These are phyloP conservation scores for Condylostoma magnum DNA, from an alignment of 169 alveolate genomes.

Conservation along the genomic window DNA sequence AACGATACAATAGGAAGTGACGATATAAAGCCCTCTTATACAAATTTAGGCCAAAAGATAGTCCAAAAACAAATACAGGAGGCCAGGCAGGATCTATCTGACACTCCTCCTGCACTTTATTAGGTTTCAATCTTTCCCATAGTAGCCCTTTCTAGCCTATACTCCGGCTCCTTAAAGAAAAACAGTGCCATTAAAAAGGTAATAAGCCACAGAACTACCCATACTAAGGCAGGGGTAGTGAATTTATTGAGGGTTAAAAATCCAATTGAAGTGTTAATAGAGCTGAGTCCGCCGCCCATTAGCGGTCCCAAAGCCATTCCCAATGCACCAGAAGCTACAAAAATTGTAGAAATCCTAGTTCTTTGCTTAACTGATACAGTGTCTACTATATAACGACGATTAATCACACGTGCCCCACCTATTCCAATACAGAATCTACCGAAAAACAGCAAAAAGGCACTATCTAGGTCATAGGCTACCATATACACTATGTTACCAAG, in stretches of 20 bases:
- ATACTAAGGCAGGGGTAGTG: conserved; percentile 40
- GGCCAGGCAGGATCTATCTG: background rate
- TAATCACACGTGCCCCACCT: conserved; percentile 48
- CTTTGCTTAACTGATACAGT: conserved; percentile 13
- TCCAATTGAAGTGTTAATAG: background rate
- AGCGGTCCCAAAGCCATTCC: conserved; percentile 49
- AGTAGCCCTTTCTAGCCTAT: too few relatives aligned
- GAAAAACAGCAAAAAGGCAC: background rate
- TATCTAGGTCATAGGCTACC: conserved; percentile 25
- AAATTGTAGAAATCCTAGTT: conserved; percentile 39
- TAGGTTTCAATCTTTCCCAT: conserved; percentile 22
- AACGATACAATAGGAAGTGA: conserved; percentile 40
- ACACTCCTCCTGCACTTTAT: background rate
- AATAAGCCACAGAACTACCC: conserved; percentile 34
- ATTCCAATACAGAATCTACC: conserved; percentile 39
- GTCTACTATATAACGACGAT: conserved; percentile 42
- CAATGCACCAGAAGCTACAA: conserved; percentile 42
- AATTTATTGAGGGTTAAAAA: background rate
- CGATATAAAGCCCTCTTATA: conserved; percentile 33
- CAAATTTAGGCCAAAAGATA: conserved; percentile 8
- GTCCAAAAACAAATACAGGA: background rate
- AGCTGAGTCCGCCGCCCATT: conserved; percentile 16
- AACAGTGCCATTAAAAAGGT: conserved; percentile 20
- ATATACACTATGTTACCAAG: conserved; percentile 44
- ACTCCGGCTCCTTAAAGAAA: conserved; percentile 35